Base-by-base conservation (phyloP, 225 moss, liverwort and hornwort genomes). In the Sphagnum contortum region DNA sequence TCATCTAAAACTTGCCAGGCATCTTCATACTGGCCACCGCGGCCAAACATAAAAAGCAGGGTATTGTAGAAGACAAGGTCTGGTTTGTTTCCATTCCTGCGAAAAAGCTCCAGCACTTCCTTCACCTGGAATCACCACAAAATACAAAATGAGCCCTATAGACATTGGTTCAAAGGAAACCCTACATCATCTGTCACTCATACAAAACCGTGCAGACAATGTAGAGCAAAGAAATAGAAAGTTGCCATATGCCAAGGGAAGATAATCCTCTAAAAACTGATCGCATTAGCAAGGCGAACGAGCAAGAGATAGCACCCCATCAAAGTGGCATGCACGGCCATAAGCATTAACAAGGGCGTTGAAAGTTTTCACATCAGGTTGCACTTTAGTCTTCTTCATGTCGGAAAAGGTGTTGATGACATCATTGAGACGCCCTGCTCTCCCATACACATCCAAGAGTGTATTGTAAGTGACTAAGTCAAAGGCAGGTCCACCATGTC, bases 51-150 rank as follows among this genome's bases (percentile, higher is more conserved):
- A 76, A 98, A 98, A 50, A 98, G 90, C 59, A 98, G 80, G 4
- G 98, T 98, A 75, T 98, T 93, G 84, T 98, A 98, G 61, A 98
- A 98, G n/a, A 93, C 90, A 59, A 98, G 79, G 65, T 98, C 98
- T 50, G 91, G 93, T 71, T 86, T 89, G 72, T 87, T 91, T 64
- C 93, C 91, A 65, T 91, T 77, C 57, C 87, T 79, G 57, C 79
- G 77, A 66, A 98, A 98, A 47, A 98, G 74, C 51, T 93, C 71
- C 51, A 93, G 72, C 52, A 98, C 93, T 65, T 98, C 91, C 69
- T 86, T 89, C 57, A 98, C 89, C 98, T 98, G 89, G 59, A 71
- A 60, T 8, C 48, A 73, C 50, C 44, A 64, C 45, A 44, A 5
- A 12, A 48, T 12, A 2, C 54, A 66, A 55, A 12, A 12, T 9